Conservation (phyloP, 2,329 filamentous ascomycete species). For the Trichoderma lentiforme region DNA sequence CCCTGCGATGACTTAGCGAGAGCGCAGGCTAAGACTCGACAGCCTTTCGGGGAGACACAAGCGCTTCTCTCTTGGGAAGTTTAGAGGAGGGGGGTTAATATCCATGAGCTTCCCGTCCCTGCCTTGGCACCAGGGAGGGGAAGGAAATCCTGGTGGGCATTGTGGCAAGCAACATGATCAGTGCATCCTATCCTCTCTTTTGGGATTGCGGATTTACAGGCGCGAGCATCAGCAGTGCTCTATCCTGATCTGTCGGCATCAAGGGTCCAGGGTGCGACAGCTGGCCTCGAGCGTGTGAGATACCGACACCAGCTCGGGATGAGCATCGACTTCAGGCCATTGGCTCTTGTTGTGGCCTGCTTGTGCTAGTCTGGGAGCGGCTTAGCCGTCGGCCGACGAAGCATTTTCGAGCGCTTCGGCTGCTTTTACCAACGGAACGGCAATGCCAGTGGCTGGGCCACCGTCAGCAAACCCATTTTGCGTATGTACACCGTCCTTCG, state of each 20-base stretch:
- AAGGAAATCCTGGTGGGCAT: background rate
- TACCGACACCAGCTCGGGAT: conserved; percentile 4
- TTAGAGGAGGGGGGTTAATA: background rate
- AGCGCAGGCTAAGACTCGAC: background rate
- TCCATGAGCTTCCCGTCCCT: conserved; percentile 9
- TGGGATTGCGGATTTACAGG: background rate
- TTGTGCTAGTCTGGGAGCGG: conserved; percentile 5
- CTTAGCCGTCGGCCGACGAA: conserved; percentile 15
- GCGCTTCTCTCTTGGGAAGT: background rate
- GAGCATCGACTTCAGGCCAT: background rate
- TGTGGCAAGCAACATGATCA: background rate
- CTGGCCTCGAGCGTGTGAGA: background rate
- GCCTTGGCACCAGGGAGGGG: conserved; percentile 5
- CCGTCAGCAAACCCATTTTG: conserved; percentile 15
- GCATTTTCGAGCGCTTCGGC: background rate
- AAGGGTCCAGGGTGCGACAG: background rate
- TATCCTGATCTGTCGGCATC: background rate
- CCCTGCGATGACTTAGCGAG: conserved; percentile 15
- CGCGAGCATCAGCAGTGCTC: background rate
- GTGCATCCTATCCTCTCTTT: background rate
- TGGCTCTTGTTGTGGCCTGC: background rate
- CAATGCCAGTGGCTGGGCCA: conserved; percentile 15
- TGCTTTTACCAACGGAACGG: conserved; percentile 4
- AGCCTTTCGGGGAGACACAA: conserved; percentile 1
- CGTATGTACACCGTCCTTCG: background rate